Conservation (phyloP, 2,329 filamentous ascomycete species). For the Claviceps purpurea region DNA sequence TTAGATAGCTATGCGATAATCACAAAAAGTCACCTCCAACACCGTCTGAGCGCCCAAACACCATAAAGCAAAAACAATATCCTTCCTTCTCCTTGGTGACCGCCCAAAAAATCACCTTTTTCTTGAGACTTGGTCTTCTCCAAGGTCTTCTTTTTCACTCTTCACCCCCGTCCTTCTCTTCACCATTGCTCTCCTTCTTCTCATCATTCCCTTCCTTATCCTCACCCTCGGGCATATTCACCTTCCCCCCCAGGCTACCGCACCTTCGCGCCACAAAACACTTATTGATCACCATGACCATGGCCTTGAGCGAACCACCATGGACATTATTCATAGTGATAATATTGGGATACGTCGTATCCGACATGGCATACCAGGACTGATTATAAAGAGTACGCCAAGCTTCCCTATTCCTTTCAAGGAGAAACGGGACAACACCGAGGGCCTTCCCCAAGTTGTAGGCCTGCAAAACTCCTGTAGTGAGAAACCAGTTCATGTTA, state of each 20-base stretch:
- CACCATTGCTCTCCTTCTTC: neutral
- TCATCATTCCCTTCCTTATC: neutral
- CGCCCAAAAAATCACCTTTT: no score
- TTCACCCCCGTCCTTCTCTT: neutral
- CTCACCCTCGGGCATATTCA: neutral
- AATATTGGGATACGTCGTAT: conserved; percentile 19
- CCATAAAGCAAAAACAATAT: no score
- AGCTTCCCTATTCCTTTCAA: conserved; percentile 5
- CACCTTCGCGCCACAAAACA: conserved; percentile 17
- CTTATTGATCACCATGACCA: conserved; percentile 17
- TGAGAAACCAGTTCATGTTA: conserved; percentile 16
- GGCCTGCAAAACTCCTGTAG: conserved; percentile 3
- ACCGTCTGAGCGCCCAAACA: no score
- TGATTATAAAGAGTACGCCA: conserved; percentile 12
- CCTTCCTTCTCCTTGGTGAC: no score
- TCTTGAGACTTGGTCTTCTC: no score
- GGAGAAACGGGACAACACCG: conserved; percentile 3
- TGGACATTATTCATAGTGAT: conserved; percentile 17
- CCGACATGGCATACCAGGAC: conserved; percentile 13
- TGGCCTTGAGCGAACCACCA: conserved; percentile 11
- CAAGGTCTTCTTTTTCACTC: neutral
- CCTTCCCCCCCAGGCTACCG: conserved; percentile 11
- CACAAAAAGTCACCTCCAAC: no score
- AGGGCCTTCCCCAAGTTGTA: conserved; percentile 1
- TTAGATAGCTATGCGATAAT: no score